Evolutionary conservation across 2,329 filamentous ascomycete species (phyloP), one percentile per base, ranked within the genome.

Genomic region (Grosmannia penicillata): DNA sequence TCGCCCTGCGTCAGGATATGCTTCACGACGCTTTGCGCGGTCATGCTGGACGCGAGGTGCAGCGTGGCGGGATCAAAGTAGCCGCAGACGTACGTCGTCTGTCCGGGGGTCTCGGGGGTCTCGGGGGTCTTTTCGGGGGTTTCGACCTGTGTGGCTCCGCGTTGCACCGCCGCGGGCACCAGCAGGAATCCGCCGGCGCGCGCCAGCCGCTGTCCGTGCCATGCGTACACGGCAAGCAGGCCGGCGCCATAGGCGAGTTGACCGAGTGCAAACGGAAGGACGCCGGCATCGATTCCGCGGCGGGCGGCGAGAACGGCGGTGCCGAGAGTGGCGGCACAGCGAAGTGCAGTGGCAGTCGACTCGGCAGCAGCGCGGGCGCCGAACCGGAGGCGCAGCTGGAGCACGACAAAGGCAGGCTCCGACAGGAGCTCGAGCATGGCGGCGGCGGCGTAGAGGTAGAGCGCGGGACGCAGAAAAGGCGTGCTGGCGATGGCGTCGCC

Each of bases 1-100:
- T 98, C 91, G 43, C 89, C 91, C 59, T 96, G 86, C 0, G 91
- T 96, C 37, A 98, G 72, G 37, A 96, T 55, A 55, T 96, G 89
- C 58, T 98, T 98, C 51, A 96, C 75, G 17, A 85, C 60, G 26
- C 83, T 87, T 59, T 98, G 91, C 7, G 86, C 63, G 60, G 86
- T 89, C 56, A 96, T 73, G 51, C 80, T 93, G n/a, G 70, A 67
- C 4, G 81, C 81, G 4, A 96, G 70, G 14, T 70, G 70, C 22
- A 91, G 61, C 2, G 93, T 75, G 2, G 76, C 70, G 10, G 62
- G 62, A 42, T 83, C 81, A 53, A 95, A 84, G 44, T 70, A 70
- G 3, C 65, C 66, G 4, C 68, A 48, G 33, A 72, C 49, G 49
- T 77, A 80, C n/a, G 55, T 47, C 6, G 40, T 17, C 1, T 26